Conservation (phyloP, 139 green algal species). For the Picochlorum sp. region DNA sequence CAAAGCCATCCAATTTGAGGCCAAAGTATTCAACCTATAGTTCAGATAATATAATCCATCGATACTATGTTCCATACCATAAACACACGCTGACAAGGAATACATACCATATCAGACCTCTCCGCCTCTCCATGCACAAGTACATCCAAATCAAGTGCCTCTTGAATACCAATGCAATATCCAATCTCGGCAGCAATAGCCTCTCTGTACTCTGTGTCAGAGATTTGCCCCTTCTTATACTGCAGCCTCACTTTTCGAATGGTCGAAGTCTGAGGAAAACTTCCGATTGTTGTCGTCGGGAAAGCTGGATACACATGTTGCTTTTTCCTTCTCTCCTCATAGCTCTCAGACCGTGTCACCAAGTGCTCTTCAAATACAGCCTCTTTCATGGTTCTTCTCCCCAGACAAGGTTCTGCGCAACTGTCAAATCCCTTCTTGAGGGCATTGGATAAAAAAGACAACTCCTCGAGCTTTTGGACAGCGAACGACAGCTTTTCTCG, state of each 20-base stretch:
- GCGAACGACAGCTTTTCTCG: slow-evolving; percentile 62
- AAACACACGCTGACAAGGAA: too few relatives aligned
- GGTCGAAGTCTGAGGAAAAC: slow-evolving; percentile 81
- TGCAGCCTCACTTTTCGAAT: slow-evolving; percentile 45
- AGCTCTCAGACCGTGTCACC: slow-evolving; percentile 43
- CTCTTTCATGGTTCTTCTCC: not conserved
- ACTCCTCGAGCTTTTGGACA: slow-evolving; percentile 64
- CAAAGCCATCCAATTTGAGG: slow-evolving; percentile 64
- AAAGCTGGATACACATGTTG: slow-evolving; percentile 54
- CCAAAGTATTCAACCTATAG: slow-evolving; percentile 72
- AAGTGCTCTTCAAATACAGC: not conserved
- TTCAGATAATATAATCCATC: too few relatives aligned
- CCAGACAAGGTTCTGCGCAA: not conserved
- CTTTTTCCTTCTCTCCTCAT: slow-evolving; percentile 38
- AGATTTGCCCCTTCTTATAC: slow-evolving; percentile 53
- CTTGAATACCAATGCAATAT: slow-evolving; percentile 35
- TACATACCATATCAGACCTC: slow-evolving; percentile 59
- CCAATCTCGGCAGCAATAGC: slow-evolving; percentile 53
- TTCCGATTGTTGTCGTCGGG: slow-evolving; percentile 84
- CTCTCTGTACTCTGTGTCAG: slow-evolving; percentile 49
- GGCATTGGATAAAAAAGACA: slow-evolving; percentile 23
- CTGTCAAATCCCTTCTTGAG: not conserved
- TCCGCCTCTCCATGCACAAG: slow-evolving; percentile 87
- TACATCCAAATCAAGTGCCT: slow-evolving; percentile 77
- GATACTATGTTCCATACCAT: too few relatives aligned